Base-by-base conservation (phyloP, 2,329 filamentous ascomycete species). In the Penicillium frequentans region DNA sequence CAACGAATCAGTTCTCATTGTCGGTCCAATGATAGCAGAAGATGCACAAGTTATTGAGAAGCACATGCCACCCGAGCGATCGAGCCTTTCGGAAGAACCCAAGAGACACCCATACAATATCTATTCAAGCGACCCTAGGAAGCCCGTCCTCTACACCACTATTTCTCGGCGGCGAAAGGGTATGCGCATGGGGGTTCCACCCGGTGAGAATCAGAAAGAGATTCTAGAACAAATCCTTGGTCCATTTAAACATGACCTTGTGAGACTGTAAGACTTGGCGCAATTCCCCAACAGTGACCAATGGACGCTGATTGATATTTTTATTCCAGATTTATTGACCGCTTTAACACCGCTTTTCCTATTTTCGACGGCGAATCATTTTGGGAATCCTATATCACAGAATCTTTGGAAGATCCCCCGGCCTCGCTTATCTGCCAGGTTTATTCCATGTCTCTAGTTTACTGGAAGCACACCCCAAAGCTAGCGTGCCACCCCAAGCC, bases 21-120 rank as follows among this genome's bases (percentile, higher is more conserved):
- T 87, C 51, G 84, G 85, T 0, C 84, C 84, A 0, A 82, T 84
- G 6, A 79, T 83, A 6, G 84, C 83, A 5, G 82, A 82, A 49
- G 85, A 87, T 71, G 84, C 82, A 1, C 84, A 86, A 52, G 78
- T 87, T 11, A 75, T 87, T 46, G 81, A 84, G n/a, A 80, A 84
- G 51, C 85, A 85, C 55, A 79, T 86, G 56, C 79, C 79, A 19
- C 71, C 75, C 26, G 73, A 77, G 57, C 62, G 69, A 53, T 73
- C 72, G 16, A 76, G 65, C 61, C 68, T 70, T 50, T 73, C 74
- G 3, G 69, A 72, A 42, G 73, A 77, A 56, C 69, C 70, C 5
- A 74, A 71, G 13, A 77, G 75, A 26, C 76, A 79, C 29, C 77
- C 76, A 16, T 84, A 83, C 57, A 80, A 81, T 47, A 79, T 81